Conservation (phyloP, 2,329 filamentous ascomycete species). For the Scedosporium minutisporum region DNA sequence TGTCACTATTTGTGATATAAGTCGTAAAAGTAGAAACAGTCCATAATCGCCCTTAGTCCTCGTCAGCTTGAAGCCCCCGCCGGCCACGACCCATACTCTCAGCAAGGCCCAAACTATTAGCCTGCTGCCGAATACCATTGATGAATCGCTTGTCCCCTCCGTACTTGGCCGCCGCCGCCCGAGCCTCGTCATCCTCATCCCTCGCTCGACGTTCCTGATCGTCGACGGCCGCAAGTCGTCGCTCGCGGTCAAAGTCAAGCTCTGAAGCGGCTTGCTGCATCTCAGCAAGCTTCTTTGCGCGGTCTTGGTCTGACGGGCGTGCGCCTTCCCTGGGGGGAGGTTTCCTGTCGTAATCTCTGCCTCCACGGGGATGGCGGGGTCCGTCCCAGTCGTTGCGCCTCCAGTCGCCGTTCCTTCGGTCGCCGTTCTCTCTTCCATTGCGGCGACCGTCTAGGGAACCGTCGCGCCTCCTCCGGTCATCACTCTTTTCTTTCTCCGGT, state of each 20-base stretch:
- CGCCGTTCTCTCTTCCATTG: background rate
- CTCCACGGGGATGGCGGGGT: background rate
- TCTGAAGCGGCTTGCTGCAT: constrained; percentile 65
- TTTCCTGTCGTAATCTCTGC: background rate
- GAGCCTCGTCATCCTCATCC: constrained; percentile 56
- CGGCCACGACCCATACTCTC: constrained; percentile 41
- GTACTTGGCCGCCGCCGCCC: constrained; percentile 48
- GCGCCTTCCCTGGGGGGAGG: constrained; percentile 7
- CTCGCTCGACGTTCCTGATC: constrained; percentile 53
- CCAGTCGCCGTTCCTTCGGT: background rate
- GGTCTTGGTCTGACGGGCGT: constrained; percentile 38
- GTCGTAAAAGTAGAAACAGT: background rate
- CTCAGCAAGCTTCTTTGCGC: constrained; percentile 57
- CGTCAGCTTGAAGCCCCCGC: constrained; percentile 35
- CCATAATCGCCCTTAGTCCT: constrained; percentile 18
- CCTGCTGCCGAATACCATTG: constrained; percentile 51
- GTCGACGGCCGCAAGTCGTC: constrained; percentile 56
- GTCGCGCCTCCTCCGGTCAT: background rate
- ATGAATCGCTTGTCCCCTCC: constrained; percentile 57
- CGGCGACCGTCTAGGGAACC: background rate
- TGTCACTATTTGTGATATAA: too few relatives aligned
- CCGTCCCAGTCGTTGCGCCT: background rate
- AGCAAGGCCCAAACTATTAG: constrained; percentile 38
- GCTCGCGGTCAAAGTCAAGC: constrained; percentile 60
- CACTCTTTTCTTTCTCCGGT: background rate